Evolutionary conservation across 2,329 filamentous ascomycete genomes (phyloP).

Genomic region (Venturia pyrina): DNA sequence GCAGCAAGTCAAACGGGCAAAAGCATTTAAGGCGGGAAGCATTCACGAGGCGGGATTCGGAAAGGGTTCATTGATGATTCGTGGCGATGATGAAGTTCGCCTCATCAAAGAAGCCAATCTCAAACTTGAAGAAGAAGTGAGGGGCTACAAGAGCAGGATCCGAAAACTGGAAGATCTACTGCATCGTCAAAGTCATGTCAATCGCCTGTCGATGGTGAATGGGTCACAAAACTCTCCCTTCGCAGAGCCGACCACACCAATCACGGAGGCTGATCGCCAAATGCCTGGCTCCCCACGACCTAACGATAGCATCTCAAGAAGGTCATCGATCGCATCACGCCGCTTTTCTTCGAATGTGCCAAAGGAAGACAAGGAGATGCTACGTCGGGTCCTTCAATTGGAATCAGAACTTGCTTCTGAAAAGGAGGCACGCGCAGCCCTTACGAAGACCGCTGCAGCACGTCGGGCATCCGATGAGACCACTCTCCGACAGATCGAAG

Average conservation of each 20-base stretch:
- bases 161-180: conserved; percentile 84
- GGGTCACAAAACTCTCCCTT: conserved; percentile 7
- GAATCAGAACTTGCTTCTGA: conserved; percentile 71
- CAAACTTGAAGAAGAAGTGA: conserved; percentile 53
- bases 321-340: conserved; percentile 51
- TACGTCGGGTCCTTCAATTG: conserved; percentile 53
- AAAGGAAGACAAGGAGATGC: conserved; percentile 49
- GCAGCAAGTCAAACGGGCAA: conserved; percentile 76
- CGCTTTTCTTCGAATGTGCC: conserved; percentile 51
- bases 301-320: conserved; percentile 40
- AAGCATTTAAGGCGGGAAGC: conserved; percentile 94
- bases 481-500: conserved; percentile 62
- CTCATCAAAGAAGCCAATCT: conserved; percentile 41
- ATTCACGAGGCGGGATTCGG: conserved; percentile 83
- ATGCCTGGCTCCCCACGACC: conserved; percentile 11
- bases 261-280: conserved; percentile 6
- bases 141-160: conserved; percentile 84
- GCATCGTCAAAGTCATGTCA: conserved; percentile 63
- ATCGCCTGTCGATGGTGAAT: conserved; percentile 29
- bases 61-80: conserved; percentile 73
- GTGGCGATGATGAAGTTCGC: conserved; percentile 74
- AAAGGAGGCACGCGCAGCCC: conserved; percentile 52
- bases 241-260: conserved; percentile 9
- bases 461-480: conserved; percentile 32
- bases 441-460: conserved; percentile 47